Base-by-base conservation (phyloP, 148 eudicot species). In the Silene uniflora region DNA sequence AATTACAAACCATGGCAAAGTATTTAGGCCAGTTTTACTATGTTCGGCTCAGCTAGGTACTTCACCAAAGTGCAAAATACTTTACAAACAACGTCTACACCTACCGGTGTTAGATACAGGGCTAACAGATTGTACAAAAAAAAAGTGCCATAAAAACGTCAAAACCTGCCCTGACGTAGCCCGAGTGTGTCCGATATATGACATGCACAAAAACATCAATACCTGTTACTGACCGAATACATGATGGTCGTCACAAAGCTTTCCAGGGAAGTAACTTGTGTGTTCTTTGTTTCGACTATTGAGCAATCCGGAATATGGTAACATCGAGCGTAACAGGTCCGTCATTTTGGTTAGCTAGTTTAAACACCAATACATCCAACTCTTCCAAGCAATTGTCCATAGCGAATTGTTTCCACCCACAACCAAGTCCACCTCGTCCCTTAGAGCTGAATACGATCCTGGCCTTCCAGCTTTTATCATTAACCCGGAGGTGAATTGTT, bases 331-430 rank as follows among this genome's bases (percentile, higher is more conserved):
- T 23, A 17, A 80, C 29, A 35, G 82, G 59, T 54, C 75, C 72
- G 19, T 75, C 75, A 10, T n/a, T 63, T 69, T 69, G 42, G 64
- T 29, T 80, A 18, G 78, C 75, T 6, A 27, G 78, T 64, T 80
- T 80, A 58, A 80, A 80, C 66, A 80, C 78, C 39, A 73, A 62
- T 32, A 80, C 78, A 42, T 80, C 82, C 17, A 49, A 63, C 67
- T 80, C 81, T 69, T 79, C 79, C 71, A 82, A 71, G 74, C 19
- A 44, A 55, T 82, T 82, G 6, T 55, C 80, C 10, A 76, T 18
- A 47, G 74, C 67, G 62, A 83, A 83, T 10, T 67, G 80, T 73
- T 76, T 75, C 85, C 82, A 83, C 17, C 85, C 85, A 39, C 1
- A 49, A 49, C 73, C 13, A 39, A 79, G 59, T 46, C 85, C 82